phyloP scores from a whole-genome alignment of 257 asterid genomes.

The Osmanthus fragrans region DNA sequence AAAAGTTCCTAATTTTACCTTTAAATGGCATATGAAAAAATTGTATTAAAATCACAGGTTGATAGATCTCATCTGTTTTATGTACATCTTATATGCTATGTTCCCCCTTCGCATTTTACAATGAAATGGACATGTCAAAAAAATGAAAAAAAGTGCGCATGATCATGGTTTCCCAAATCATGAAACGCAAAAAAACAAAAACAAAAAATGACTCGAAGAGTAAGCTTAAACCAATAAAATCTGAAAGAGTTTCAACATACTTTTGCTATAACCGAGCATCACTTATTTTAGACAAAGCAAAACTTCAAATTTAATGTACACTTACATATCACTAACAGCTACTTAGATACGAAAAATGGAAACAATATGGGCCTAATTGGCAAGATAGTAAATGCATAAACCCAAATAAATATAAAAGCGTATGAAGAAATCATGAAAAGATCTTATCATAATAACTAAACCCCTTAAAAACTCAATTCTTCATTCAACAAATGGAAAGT shows the following conservation, averaged over 20 bases:
- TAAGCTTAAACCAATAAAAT: background rate
- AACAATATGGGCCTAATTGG: constrained; percentile 13
- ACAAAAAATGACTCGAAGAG: background rate
- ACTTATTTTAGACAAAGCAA: background rate
- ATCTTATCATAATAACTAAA: constrained; percentile 8
- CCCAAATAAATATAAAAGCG: background rate
- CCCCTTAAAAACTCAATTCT: background rate
- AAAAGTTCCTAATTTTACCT: background rate
- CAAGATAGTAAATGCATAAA: background rate
- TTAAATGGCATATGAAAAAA: constrained; percentile 2
- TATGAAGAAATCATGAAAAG: constrained; percentile 14
- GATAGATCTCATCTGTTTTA: constrained; percentile 5
- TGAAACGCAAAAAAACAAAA: background rate
- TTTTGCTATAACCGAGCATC: constrained; percentile 13
- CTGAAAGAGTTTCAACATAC: constrained; percentile 4
- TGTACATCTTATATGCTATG: background rate
- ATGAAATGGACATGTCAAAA: background rate
- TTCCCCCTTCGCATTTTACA: background rate
- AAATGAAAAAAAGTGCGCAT: background rate
- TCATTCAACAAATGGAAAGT: constrained; percentile 19
- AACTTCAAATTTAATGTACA: background rate
- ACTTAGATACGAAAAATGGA: constrained; percentile 1
- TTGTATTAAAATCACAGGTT: background rate
- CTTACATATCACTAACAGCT: constrained; percentile 10
- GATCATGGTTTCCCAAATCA: background rate